Evolutionary conservation across 805 yeast genomes (phyloP).

Genomic region (Candida alai): DNA sequence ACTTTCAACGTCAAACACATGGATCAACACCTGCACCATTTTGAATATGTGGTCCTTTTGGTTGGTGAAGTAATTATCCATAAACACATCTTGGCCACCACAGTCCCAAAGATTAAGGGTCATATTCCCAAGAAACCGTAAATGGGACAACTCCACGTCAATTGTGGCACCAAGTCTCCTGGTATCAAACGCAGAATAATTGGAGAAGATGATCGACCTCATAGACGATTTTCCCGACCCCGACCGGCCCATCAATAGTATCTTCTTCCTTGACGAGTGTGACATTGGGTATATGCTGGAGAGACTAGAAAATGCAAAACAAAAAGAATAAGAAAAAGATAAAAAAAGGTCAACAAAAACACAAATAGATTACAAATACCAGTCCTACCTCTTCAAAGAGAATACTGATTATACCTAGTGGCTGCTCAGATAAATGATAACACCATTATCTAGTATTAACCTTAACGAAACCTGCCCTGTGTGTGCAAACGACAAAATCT

Average conservation of each 20-base stretch:
- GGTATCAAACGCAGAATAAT: constrained; percentile 95
- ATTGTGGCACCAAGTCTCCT: constrained; percentile 94
- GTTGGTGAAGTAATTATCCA: constrained; percentile 88
- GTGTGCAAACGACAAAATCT: too few relatives aligned
- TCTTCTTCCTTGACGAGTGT: constrained; percentile 36
- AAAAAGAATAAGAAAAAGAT: too few relatives aligned
- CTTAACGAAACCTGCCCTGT: too few relatives aligned
- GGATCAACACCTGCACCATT: constrained; percentile 92
- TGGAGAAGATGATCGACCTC: constrained; percentile 93
- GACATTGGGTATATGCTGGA: constrained; percentile 19
- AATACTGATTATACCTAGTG: too few relatives aligned
- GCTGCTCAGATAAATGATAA: too few relatives aligned
- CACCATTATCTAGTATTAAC: too few relatives aligned
- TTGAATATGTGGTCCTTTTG: constrained; percentile 91
- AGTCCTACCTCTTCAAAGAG: too few relatives aligned
- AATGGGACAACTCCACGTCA: constrained; percentile 96
- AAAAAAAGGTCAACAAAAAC: too few relatives aligned
- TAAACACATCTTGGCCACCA: constrained; percentile 95
- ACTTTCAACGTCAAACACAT: constrained; percentile 94
- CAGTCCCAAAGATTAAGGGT: constrained; percentile 96
- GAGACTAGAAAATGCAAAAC: too few relatives aligned
- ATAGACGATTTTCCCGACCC: constrained; percentile 98
- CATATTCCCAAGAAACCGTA: constrained; percentile 91
- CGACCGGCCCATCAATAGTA: constrained; percentile 72
- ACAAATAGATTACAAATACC: too few relatives aligned